Conservation (phyloP, 164 flowering plant species). For the Protea cynaroides region DNA sequence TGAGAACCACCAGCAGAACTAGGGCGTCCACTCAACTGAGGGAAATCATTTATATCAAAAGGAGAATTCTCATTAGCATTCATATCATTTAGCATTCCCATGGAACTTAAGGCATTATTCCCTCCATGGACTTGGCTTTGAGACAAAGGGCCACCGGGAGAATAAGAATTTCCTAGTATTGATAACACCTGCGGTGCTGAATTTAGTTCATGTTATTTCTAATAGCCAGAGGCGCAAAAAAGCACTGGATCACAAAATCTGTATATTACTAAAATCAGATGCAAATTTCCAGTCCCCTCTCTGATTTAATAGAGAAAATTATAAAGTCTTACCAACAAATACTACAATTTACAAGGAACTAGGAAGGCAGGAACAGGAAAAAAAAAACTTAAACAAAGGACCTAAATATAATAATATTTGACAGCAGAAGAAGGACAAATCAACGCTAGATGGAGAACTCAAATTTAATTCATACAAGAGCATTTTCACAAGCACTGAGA, state of each 20-base stretch:
- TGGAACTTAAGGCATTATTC: constrained; percentile 15
- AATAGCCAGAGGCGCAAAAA: neutral
- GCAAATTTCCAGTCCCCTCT: neutral
- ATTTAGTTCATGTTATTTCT: constrained; percentile 8
- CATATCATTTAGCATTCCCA: constrained; percentile 20
- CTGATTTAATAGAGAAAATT: neutral
- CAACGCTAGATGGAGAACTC: too few species aligned
- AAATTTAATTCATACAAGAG: too few species aligned
- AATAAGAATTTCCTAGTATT: constrained; percentile 25
- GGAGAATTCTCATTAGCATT: constrained; percentile 20
- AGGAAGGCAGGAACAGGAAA: neutral
- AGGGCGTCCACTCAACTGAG: constrained; percentile 28
- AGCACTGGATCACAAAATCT: neutral
- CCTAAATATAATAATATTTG: neutral
- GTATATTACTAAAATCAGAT: neutral
- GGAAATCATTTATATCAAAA: constrained; percentile 30
- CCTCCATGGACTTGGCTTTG: constrained; percentile 32
- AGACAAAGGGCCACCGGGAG: constrained; percentile 29
- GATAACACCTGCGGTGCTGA: constrained; percentile 30
- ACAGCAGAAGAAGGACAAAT: neutral
- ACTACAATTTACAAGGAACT: neutral
- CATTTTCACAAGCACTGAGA: too few species aligned
- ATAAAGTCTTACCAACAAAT: neutral
- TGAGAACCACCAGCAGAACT: constrained; percentile 27
- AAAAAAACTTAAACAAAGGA: neutral